Evolutionary conservation across 1,284 basidiomycete genomes (phyloP), one percentile per base, ranked within the genome.

Genomic region (Peniophora sp.): DNA sequence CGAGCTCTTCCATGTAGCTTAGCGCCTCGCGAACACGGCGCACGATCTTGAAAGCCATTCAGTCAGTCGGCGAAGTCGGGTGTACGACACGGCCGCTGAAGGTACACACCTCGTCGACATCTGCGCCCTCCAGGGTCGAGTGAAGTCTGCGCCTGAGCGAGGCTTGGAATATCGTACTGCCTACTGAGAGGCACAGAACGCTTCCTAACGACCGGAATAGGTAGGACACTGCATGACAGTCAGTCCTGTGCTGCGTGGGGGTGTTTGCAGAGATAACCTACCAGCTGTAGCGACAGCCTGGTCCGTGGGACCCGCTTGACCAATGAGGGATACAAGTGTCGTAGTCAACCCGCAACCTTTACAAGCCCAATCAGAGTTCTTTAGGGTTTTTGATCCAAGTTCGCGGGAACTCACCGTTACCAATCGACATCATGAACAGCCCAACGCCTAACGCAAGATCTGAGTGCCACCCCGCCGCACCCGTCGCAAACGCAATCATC

Each of bases 251-350:
- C 15, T 17, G 20, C 15, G n/a, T 37, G 23, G 17, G 22, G 5
- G 27, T 23, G 9, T 43, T 34, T 35, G 9, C 50, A 9, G 12
- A 15, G 24, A 37, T 5, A 35, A 27, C 70, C 18, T 37, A 78
- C 79, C 76, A 36, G 81, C 80, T 3, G 79, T 84, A 1, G 80
- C 79, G 35, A 83, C 76, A 3, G 81, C 81, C 57, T 83, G 81
- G 58, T 84, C 78, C 37, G 65, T 70, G 23, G 72, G 68, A 0
- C 80, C 78, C 1, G 79, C 79, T 60, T 83, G 82, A 1, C 80
- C 78, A 42, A 83, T 81, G 37, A 83, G 65, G 0, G 80, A 73
- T 36, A 83, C 72, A 23, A 84, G 66, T 35, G 74, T 78, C 0
- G 76, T 81, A 0, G 80, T 83, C 9, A 81, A 64, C 1, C 75